Base-by-base conservation (phyloP, 2,329 filamentous ascomycete species). In the Aspergillus brunneoviolaceus region DNA sequence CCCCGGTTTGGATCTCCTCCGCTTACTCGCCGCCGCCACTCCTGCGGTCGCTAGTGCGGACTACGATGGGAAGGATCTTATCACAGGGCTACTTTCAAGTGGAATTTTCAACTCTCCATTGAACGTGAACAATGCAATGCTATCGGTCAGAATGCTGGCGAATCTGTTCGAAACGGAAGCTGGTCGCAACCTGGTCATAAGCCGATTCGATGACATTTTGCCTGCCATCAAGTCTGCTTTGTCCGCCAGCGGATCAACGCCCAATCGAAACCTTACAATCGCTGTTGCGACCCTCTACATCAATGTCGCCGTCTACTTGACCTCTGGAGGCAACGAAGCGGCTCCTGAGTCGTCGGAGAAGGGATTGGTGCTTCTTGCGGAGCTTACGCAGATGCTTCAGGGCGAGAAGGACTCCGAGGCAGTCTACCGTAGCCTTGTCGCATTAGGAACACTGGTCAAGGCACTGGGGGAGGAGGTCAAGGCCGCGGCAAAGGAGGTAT, bases 1-100 rank as follows among this genome's bases (percentile, higher is more conserved):
- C 0, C 90, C 95, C 0, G 91, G 88, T 12, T 84, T 99, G 0
- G 95, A 98, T 73, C 81, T 98, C 1, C 82, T 98, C 5, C 90
- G 95, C n/a, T 87, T 96, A 52, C 81, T 95, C 29, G 89, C 90
- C 1, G 86, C 87, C 1, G 86, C 85, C 5, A 84, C 83, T 7
- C 85, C 90, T 0, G 77, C 84, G 1, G 85, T 87, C n/a, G 89
- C 91, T 2, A 82, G 84, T 7, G 85, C 85, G 53, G 82, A 85
- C 54, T 76, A 82, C 0, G 76, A 79, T 14, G 74, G 74, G 2
- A 78, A 82, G 31, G 87, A 85, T 39, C 78, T 93, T n/a, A 74
- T 90, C 4, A 78, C 84, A 7, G 77, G 80, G 1, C 77, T 97
- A 6, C 81, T 87, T 35, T 74, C 73, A 49, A 85, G 82, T 54